phyloP scores from a whole-genome alignment of 257 asterid genomes.

The Primulina eburnea region DNA sequence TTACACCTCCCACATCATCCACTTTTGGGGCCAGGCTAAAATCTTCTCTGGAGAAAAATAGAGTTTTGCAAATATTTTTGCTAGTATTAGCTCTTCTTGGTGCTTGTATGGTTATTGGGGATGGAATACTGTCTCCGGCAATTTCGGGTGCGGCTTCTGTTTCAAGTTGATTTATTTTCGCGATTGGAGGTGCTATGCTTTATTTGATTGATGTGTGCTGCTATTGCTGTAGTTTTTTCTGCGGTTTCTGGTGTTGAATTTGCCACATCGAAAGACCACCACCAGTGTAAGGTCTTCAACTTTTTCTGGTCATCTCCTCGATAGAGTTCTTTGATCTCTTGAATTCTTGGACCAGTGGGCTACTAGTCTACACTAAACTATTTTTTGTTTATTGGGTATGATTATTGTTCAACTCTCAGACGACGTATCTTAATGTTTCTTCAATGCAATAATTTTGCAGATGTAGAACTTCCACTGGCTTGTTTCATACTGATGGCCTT shows the following conservation, averaged over 20 bases:
- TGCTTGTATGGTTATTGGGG: slow-evolving; percentile 96
- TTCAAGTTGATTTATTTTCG: background rate
- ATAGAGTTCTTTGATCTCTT: no score
- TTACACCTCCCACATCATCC: slow-evolving; percentile 41
- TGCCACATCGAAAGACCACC: slow-evolving; percentile 64
- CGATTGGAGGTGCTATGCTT: background rate
- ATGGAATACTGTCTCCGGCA: slow-evolving; percentile 78
- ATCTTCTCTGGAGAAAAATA: slow-evolving; percentile 56
- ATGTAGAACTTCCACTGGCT: slow-evolving; percentile 89
- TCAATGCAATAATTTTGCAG: slow-evolving; percentile 40
- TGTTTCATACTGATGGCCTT: slow-evolving; percentile 94
- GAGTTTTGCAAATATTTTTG: slow-evolving; percentile 62
- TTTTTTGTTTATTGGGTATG: no score
- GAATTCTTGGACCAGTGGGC: no score
- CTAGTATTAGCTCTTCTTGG: slow-evolving; percentile 74
- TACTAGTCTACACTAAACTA: no score
- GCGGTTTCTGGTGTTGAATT: slow-evolving; percentile 87
- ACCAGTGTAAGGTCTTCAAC: slow-evolving; percentile 53
- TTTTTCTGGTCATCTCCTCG: no score
- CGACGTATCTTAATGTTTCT: no score
- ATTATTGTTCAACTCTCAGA: no score
- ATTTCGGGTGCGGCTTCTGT: slow-evolving; percentile 49
- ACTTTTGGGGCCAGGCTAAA: slow-evolving; percentile 55
- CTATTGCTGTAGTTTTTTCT: slow-evolving; percentile 62
- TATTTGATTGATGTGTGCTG: slow-evolving; percentile 7